These are phyloP conservation scores for Podospora comata DNA, from an alignment of 495 filamentous ascomycete genomes.

Conservation along the genomic window DNA sequence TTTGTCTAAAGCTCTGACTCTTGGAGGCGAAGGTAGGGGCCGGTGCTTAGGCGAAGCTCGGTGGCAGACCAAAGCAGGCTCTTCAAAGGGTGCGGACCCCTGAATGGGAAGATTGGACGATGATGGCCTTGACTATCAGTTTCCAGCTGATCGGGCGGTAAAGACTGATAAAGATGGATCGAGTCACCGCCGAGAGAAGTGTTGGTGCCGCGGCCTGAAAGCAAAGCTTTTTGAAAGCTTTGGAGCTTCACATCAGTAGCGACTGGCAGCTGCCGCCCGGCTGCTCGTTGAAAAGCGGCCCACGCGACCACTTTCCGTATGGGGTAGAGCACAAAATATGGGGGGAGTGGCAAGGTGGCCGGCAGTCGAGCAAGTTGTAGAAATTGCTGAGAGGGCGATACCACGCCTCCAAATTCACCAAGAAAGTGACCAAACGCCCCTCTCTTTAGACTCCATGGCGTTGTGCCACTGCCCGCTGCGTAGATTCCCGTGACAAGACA, in stretches of 20 bases:
- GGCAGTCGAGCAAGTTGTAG: not conserved
- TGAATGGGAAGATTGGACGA: not conserved
- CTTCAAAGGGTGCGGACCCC: not conserved
- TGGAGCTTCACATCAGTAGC: not conserved
- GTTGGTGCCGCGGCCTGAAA: not conserved
- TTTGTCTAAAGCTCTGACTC: not conserved
- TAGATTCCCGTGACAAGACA: not conserved
- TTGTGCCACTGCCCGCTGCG: not conserved
- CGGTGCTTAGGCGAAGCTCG: not conserved
- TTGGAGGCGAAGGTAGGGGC: not conserved
- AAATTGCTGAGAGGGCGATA: not conserved
- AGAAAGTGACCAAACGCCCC: not conserved
- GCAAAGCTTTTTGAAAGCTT: not conserved
- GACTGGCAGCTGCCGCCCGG: not conserved
- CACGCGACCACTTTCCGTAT: conserved; percentile 6
- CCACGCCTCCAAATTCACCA: not conserved
- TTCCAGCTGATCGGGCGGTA: not conserved
- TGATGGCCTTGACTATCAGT: too few relatives aligned
- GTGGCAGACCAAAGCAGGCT: not conserved
- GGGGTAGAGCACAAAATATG: not conserved
- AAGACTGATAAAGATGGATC: not conserved
- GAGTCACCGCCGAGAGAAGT: not conserved
- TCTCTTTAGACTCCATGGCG: conserved; percentile 8
- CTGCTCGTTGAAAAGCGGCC: not conserved
- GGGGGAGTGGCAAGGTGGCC: not conserved